A percentile compares a stretch with the other conserved stretches of the same genome.
These are phyloP conservation scores for Neoboletus magnificus DNA, from an alignment of 768 basidiomycete species.

Conservation along the genomic window DNA sequence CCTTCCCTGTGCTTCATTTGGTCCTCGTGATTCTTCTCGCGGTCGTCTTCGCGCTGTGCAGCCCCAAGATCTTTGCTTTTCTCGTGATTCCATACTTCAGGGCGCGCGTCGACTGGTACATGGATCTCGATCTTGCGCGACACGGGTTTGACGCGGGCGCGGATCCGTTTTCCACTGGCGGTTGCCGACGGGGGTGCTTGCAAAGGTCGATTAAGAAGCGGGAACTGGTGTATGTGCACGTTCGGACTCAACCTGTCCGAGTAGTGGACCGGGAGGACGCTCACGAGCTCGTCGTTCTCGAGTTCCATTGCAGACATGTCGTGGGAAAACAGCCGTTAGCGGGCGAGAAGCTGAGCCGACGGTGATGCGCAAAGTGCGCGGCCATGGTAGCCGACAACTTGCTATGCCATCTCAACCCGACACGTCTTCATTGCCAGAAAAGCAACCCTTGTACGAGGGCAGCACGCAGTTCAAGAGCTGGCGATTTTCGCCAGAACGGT, in stretches of 20 bases:
- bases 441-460: constrained; percentile 60
- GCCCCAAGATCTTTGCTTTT: constrained; percentile 61
- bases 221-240: constrained; percentile 80
- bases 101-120: constrained; percentile 75
- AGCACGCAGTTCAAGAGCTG: constrained; percentile 86
- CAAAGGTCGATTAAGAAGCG: constrained; percentile 68
- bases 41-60: constrained; percentile 70
- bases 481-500: constrained; percentile 74
- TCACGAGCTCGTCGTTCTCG: constrained; percentile 57
- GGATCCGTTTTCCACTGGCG: constrained; percentile 71
- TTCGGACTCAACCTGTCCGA: constrained; percentile 59
- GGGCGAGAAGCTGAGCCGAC: too few species aligned
- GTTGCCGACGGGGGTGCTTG: constrained; percentile 74
- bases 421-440: background rate
- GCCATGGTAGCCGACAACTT: constrained; percentile 3
- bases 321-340: constrained; percentile 15
- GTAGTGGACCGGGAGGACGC: constrained; percentile 68
- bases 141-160: constrained; percentile 65
- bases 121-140: constrained; percentile 69
- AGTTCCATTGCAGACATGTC: constrained; percentile 16
- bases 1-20: constrained; percentile 46
- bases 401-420: constrained; percentile 6
- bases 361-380: too few species aligned
- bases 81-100: constrained; percentile 79
- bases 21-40: constrained; percentile 69